A percentile compares a stretch with the other conserved stretches of the same genome.
Evolutionary conservation across 1,284 basidiomycete genomes (phyloP).

Genomic region (Naganishia sp.): DNA sequence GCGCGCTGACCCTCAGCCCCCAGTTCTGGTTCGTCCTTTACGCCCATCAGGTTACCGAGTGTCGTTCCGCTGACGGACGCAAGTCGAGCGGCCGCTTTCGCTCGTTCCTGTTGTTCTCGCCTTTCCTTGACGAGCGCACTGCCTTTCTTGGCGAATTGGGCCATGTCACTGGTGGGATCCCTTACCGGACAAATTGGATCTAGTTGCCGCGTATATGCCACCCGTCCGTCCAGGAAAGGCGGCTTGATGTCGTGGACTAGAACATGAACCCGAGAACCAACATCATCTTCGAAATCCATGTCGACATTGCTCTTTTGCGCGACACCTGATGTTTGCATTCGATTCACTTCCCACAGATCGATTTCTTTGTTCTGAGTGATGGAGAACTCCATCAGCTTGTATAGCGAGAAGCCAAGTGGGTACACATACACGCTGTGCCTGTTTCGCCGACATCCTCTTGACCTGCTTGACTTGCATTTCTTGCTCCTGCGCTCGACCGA

Average conservation of each 20-base stretch:
- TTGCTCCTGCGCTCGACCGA: conserved; percentile 69
- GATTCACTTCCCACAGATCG: conserved; percentile 97
- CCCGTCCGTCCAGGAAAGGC: conserved; percentile 94
- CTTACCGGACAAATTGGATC: conserved; percentile 96
- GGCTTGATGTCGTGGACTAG: conserved; percentile 97
- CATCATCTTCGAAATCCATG: conserved; percentile 85
- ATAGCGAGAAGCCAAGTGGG: no score
- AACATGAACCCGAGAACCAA: conserved; percentile 93
- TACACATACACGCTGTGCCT: conserved; percentile 91
- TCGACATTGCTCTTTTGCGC: conserved; percentile 83
- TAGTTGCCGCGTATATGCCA: conserved; percentile 93
- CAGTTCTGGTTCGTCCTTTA: conserved; percentile 79
- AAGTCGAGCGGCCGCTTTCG: conserved; percentile 89
- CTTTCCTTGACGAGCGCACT: conserved; percentile 91
- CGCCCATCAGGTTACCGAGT: conserved; percentile 95
- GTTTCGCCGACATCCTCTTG: conserved; percentile 84
- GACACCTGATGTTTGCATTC: conserved; percentile 93
- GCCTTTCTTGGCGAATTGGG: conserved; percentile 93
- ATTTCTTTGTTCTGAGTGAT: conserved; percentile 82
- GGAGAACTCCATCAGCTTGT: neutral
- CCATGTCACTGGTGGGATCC: conserved; percentile 92
- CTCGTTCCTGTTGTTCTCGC: conserved; percentile 90
- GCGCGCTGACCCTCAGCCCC: conserved; percentile 60
- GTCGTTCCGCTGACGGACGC: conserved; percentile 88
- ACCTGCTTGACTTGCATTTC: conserved; percentile 78